Evolutionary conservation across 176 grass and related monocot genomes (phyloP).

Genomic region (Triticum dicoccoides): DNA sequence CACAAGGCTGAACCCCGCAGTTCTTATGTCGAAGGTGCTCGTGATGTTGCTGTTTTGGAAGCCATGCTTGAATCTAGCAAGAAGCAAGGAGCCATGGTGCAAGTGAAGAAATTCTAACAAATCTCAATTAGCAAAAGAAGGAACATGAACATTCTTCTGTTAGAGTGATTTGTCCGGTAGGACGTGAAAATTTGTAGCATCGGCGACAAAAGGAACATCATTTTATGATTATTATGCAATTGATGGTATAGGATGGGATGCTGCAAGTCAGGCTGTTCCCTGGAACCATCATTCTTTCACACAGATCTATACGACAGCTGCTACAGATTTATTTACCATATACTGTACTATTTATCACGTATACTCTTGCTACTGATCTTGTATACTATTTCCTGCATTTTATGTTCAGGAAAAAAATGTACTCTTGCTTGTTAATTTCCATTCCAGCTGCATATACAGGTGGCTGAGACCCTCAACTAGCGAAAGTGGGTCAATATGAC

Average conservation of each 20-base stretch:
- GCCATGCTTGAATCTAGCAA: conserved; percentile 85
- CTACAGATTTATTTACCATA: background rate
- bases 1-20: conserved; percentile 70
- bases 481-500: background rate
- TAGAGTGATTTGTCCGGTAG: background rate
- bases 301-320: background rate
- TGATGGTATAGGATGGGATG: conserved; percentile 18
- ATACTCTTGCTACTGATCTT: background rate
- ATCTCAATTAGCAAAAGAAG: background rate
- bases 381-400: background rate
- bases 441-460: background rate
- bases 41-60: conserved; percentile 90
- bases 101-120: conserved; percentile 67
- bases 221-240: conserved; percentile 1
- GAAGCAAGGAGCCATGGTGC: conserved; percentile 61
- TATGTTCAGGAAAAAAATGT: background rate
- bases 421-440: background rate
- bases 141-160: background rate
- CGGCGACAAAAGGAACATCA: background rate
- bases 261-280: background rate
- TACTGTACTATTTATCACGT: background rate
- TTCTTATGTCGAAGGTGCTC: conserved; percentile 72
- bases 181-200: background rate
- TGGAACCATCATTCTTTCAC: background rate
- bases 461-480: conserved; percentile 1